Evolutionary conservation across 2,329 filamentous ascomycete species (phyloP), one percentile per base, ranked within the genome.

Genomic region (Trichoderma sp.): DNA sequence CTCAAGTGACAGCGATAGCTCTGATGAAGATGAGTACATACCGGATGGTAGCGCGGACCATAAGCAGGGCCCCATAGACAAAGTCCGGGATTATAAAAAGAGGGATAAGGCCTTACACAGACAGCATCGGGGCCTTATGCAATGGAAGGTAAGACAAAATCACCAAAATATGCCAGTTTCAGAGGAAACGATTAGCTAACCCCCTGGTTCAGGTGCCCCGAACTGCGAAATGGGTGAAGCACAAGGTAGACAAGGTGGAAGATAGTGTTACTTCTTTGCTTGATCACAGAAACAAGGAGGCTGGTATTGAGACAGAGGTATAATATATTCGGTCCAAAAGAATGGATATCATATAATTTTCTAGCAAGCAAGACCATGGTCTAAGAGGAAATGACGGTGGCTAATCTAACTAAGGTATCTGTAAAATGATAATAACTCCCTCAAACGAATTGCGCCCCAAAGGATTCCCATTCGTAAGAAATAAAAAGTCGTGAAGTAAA

Each of bases 61-160:
- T 81, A 73, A 81, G 84, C 73, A 88, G 84, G 50, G 77, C 82
- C 47, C 80, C 84, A 71, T 82, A 11, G 85, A 86, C 57, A 83
- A 87, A 77, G 72, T 89, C 59, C 86, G 85, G 71, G 90, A 92
- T 72, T 92, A 90, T 77, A 88, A 86, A 77, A 83, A 85, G 71
- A 83, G 90, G 74, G 83, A 85, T 74, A 88, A 86, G 79, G 85
- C 87, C 73, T 80, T 92, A 74, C 90, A 93, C 79, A 83, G 90
- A 63, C 86, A 88, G 77, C 90, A 94, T 76, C 82, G 90, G 26
- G 92, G 92, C 0, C 77, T 92, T 53, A 94, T 94, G 92, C 92
- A 94, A 81, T 94, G 91, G 89, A 82, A 82, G 78, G 80, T 82
- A 75, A 75, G 79, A 68, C 39, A 43, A 32, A 20, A 13, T 17